A percentile compares a stretch with the other conserved stretches of the same genome.
Conservation (phyloP, 192 early-diverging fungal genomes). For the Umbelopsis sp. region DNA sequence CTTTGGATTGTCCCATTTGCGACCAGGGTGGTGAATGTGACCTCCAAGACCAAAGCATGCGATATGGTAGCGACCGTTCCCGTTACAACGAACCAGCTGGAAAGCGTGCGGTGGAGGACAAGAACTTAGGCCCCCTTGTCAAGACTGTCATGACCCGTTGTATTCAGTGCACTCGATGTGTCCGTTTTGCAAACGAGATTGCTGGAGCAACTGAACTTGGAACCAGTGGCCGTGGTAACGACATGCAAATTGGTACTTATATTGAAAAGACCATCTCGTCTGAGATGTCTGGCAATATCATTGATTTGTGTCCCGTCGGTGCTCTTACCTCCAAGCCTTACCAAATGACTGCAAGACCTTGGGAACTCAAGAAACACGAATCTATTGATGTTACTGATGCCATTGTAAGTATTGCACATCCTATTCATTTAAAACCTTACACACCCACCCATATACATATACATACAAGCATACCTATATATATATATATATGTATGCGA, state of each 20-base stretch:
- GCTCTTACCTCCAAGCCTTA: constrained; percentile 98
- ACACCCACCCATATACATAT: too few species aligned
- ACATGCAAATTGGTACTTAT: constrained; percentile 99
- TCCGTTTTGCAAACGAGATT: constrained; percentile 97
- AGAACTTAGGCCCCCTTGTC: constrained; percentile 94
- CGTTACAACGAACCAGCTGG: constrained; percentile 81
- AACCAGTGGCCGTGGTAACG: constrained; percentile 93
- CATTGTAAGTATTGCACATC: constrained; percentile 41
- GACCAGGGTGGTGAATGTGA: constrained; percentile 99
- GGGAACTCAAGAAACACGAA: constrained; percentile 97
- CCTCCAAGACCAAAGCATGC: constrained; percentile 96
- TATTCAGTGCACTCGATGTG: constrained; percentile 99
- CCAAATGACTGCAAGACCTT: constrained; percentile 89
- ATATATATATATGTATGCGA: too few species aligned
- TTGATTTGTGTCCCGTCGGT: constrained; percentile 98
- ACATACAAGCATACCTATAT: too few species aligned
- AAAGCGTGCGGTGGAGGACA: constrained; percentile 98
- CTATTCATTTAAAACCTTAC: too few species aligned
- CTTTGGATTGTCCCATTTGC: constrained; percentile 97
- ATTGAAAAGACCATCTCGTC: constrained; percentile 84
- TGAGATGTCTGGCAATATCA: constrained; percentile 97
- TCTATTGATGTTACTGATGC: constrained; percentile 95
- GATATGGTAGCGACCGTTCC: constrained; percentile 93
- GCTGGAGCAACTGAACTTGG: constrained; percentile 95
- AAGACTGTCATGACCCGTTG: constrained; percentile 98